Evolutionary conservation across 2,329 filamentous ascomycete genomes (phyloP), one percentile per base, ranked within the genome.

Genomic region (Colletotrichum sansevieriae): DNA sequence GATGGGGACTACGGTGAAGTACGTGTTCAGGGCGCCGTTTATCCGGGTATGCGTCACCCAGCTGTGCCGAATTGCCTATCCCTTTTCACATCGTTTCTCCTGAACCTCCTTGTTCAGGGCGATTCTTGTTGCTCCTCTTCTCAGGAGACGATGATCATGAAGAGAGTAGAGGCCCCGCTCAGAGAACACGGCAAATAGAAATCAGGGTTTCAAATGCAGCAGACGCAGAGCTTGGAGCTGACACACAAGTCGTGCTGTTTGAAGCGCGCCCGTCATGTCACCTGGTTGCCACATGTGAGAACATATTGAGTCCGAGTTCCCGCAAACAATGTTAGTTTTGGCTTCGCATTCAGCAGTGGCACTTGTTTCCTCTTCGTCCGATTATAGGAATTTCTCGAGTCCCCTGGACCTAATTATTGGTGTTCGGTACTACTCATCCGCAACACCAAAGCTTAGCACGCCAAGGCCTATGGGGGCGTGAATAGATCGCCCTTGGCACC

Each of bases 321-420:
- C 55, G 55, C 62, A 65, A 65, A 68, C 62, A 65, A 35, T 55
- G 47, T 29, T 39, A 51, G 62, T 68, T 68, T 65, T 59, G 62
- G 65, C 49, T 56, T 61, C 47, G 18, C 25, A 18, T 13, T 43
- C 41, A 65, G 62, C 55, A 61, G 25, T 41, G 55, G 43, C 35
- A 41, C 56, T 65, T 37, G 65, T 68, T 68, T 68, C 65, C 57
- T 33, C 56, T 68, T 68, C 65, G 55, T 68, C 65, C 43, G 55
- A 56, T 55, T 41, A 52, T 41, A 52, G 15, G 29, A 11, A 52
- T 18, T 33, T 25, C 13, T n/a, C 49, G 9, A 46, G 29, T 52
- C 29, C 25, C 15, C 3, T 13, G 12, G 29, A 52, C 46, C 60
- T 46, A 64, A 57, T 44, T 39, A 52, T 18, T 18, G 18, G 18